Percentiles rank a stretch among this genome's conserved stretches.
These are phyloP conservation scores for Knoxdaviesia proteae DNA, from an alignment of 2,329 filamentous ascomycete species.

Conservation along the genomic window DNA sequence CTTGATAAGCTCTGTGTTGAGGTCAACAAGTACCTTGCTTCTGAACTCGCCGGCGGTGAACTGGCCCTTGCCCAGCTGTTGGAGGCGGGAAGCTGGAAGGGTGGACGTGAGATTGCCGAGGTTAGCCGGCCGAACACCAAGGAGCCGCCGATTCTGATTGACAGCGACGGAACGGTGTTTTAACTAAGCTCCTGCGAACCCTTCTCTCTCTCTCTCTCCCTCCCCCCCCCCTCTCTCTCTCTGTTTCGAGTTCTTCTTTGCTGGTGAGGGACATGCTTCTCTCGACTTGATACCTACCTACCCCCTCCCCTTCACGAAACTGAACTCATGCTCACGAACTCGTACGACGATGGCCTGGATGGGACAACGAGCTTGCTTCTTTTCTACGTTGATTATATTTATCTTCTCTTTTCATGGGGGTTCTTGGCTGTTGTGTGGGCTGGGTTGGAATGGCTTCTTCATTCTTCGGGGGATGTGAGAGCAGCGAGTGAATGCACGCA, in stretches of 20 bases:
- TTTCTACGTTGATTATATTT: too few species aligned
- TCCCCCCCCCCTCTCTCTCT: neutral
- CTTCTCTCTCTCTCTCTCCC: neutral
- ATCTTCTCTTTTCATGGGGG: too few species aligned
- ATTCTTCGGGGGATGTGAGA: too few species aligned
- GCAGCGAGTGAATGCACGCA: too few species aligned
- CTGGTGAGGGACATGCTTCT: neutral
- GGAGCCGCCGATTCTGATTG: slow-evolving; percentile 86
- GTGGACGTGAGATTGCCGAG: slow-evolving; percentile 86
- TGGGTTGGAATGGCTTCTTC: too few species aligned
- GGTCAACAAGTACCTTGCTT: slow-evolving; percentile 41
- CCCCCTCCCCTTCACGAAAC: too few species aligned
- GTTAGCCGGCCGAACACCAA: slow-evolving; percentile 91
- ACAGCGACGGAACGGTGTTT: slow-evolving; percentile 92
- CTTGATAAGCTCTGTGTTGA: slow-evolving; percentile 31
- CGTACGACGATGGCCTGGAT: too few species aligned
- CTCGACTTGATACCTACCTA: too few species aligned
- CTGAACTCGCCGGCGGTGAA: slow-evolving; percentile 44
- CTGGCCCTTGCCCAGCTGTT: slow-evolving; percentile 73
- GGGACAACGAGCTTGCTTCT: too few species aligned
- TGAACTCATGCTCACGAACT: too few species aligned
- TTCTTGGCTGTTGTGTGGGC: too few species aligned
- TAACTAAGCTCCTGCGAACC: slow-evolving; percentile 18
- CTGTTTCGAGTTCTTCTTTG: neutral
- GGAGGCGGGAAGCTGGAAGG: slow-evolving; percentile 97